phyloP scores from a whole-genome alignment of 2,329 filamentous ascomycete genomes.

The Hymenoscyphus salicellus region DNA sequence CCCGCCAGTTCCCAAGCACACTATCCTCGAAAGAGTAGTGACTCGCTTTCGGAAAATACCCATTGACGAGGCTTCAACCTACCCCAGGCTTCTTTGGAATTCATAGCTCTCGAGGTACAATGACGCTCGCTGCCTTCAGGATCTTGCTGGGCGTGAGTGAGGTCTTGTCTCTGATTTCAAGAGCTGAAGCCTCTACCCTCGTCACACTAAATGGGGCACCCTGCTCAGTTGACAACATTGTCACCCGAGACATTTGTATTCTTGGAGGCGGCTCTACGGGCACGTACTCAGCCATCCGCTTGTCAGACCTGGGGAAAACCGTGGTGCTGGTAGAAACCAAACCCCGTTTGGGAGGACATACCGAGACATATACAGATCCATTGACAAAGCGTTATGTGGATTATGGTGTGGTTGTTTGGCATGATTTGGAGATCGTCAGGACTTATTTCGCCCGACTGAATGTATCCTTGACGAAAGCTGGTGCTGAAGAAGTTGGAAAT shows the following conservation, averaged over 20 bases:
- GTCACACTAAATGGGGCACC: slow-evolving; percentile 11
- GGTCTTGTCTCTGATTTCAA: slow-evolving; percentile 2
- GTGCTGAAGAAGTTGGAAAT: neutral
- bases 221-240: slow-evolving; percentile 7
- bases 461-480: slow-evolving; percentile 36
- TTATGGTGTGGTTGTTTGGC: slow-evolving; percentile 41
- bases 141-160: slow-evolving; percentile 1
- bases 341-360: slow-evolving; percentile 45
- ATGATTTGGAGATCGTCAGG: slow-evolving; percentile 40
- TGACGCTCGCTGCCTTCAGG: slow-evolving; percentile 4
- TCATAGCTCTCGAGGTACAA: neutral
- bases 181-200: slow-evolving; percentile 1
- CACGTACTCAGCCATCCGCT: slow-evolving; percentile 40
- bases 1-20: neutral
- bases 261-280: slow-evolving; percentile 45
- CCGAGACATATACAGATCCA: slow-evolving; percentile 45
- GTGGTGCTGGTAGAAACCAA: slow-evolving; percentile 43
- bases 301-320: slow-evolving; percentile 39
- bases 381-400: slow-evolving; percentile 36
- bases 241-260: slow-evolving; percentile 27
- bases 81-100: slow-evolving; percentile 3
- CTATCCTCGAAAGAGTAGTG: slow-evolving; percentile 7
- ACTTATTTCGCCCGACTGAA: slow-evolving; percentile 47
- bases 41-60: neutral
- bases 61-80: slow-evolving; percentile 3